A percentile compares a stretch with the other conserved stretches of the same genome.
Conservation (phyloP, 805 yeast genomes). For the Candida xiaguanensis region DNA sequence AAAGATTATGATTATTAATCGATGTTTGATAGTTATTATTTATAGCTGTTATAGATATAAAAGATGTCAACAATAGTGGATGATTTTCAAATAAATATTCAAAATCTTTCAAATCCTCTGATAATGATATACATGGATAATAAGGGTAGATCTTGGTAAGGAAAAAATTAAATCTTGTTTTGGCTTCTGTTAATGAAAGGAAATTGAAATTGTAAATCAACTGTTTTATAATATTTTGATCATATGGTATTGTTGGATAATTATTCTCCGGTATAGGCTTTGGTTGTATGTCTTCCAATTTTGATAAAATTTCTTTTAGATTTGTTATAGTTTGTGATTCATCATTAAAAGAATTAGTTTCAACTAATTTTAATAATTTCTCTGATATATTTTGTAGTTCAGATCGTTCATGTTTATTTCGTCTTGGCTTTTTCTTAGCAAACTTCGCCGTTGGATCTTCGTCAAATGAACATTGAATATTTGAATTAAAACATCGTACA, state of each 20-base stretch:
- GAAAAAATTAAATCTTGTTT: conserved; percentile 31
- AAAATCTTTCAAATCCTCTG: conserved; percentile 30
- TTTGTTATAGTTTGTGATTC: conserved; percentile 3
- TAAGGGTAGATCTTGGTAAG: conserved; percentile 35
- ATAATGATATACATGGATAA: conserved; percentile 48
- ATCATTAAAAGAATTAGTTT: neutral
- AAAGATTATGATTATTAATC: conserved; percentile 29
- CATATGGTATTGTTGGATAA: conserved; percentile 16
- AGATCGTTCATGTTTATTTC: neutral
- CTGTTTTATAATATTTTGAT: conserved; percentile 24
- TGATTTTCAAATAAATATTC: conserved; percentile 38
- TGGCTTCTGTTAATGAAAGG: conserved; percentile 30
- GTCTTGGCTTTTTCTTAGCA: conserved; percentile 32
- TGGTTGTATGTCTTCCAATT: conserved; percentile 3
- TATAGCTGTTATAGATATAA: conserved; percentile 45
- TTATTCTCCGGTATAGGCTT: conserved; percentile 10
- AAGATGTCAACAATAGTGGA: conserved; percentile 42
- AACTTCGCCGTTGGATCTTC: conserved; percentile 47
- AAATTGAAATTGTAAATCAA: conserved; percentile 31
- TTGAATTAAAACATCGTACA: conserved; percentile 42
- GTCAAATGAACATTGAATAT: conserved; percentile 46
- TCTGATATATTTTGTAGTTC: conserved; percentile 5
- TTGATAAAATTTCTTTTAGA: conserved; percentile 10
- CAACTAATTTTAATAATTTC: conserved; percentile 1
- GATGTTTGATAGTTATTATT: conserved; percentile 27